Evolutionary conservation across 768 basidiomycete species (phyloP).

Genomic region (Russula emetica): DNA sequence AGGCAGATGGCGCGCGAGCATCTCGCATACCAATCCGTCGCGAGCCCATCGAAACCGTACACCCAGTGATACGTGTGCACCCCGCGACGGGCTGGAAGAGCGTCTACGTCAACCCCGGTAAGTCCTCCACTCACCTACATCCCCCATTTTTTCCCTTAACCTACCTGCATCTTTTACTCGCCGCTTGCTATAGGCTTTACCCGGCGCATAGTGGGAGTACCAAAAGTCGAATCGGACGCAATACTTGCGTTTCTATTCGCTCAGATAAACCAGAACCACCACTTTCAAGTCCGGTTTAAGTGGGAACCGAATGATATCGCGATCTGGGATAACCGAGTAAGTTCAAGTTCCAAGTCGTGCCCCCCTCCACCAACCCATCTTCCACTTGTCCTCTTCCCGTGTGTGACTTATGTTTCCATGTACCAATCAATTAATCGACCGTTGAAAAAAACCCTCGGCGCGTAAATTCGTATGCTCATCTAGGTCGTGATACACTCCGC

Average conservation of each 20-base stretch:
- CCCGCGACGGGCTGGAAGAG: constrained; percentile 84
- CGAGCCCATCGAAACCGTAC: constrained; percentile 37
- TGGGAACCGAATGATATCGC: constrained; percentile 76
- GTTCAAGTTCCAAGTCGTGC: constrained; percentile 24
- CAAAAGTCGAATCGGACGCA: constrained; percentile 77
- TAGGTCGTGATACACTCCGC: constrained; percentile 74
- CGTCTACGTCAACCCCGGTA: constrained; percentile 74
- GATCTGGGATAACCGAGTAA: constrained; percentile 83
- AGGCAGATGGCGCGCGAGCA: constrained; percentile 32
- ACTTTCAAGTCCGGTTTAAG: constrained; percentile 71
- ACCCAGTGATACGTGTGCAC: constrained; percentile 80
- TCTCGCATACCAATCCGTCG: constrained; percentile 19
- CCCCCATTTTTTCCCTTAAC: not conserved
- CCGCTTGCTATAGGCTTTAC: constrained; percentile 56
- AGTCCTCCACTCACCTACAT: constrained; percentile 22
- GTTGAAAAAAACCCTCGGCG: not conserved
- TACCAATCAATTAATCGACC: not conserved
- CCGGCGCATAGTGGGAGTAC: constrained; percentile 69
- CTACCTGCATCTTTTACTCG: not conserved
- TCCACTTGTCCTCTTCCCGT: not conserved
- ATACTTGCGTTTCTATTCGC: constrained; percentile 67
- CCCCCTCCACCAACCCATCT: not conserved
- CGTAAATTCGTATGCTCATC: not conserved
- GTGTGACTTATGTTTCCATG: no score
- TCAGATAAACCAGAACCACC: constrained; percentile 64